phyloP scores from a whole-genome alignment of 129 eudicot species.

The Erigeron canadensis region DNA sequence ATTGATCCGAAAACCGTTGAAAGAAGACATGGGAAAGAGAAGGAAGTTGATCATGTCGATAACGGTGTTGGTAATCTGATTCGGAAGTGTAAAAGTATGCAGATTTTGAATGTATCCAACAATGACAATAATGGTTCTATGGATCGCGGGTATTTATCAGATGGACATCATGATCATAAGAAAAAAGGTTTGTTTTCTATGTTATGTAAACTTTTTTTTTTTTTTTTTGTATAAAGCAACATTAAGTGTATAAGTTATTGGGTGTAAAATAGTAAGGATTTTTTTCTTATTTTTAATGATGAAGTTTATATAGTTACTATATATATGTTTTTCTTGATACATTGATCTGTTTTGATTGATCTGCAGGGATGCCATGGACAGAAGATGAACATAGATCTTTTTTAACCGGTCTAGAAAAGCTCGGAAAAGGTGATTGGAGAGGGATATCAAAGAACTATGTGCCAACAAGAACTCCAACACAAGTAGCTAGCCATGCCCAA shows the following conservation, averaged over 20 bases:
- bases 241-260: not conserved
- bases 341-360: conserved; percentile 1
- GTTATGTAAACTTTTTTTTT: not conserved
- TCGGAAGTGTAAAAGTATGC: conserved; percentile 34
- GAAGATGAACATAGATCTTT: conserved; percentile 56
- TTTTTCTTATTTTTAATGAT: no score
- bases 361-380: conserved; percentile 54
- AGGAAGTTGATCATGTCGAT: conserved; percentile 10
- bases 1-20: conserved; percentile 32
- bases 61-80: not conserved
- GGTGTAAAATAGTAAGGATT: not conserved
- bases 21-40: conserved; percentile 25
- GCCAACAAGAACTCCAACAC: conserved; percentile 61
- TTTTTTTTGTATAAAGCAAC: not conserved
- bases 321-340: no score
- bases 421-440: conserved; percentile 70
- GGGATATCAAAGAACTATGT: conserved; percentile 54
- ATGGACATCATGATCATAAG: conserved; percentile 24
- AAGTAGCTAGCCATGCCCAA: conserved; percentile 81
- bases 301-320: no score
- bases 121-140: conserved; percentile 10
- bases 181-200: conserved; percentile 32
- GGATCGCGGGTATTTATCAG: conserved; percentile 40
- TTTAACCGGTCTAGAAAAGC: conserved; percentile 46
- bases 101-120: conserved; percentile 28